Evolutionary conservation across 805 yeast genomes (phyloP).

Genomic region (Metschnikowia hibisci): DNA sequence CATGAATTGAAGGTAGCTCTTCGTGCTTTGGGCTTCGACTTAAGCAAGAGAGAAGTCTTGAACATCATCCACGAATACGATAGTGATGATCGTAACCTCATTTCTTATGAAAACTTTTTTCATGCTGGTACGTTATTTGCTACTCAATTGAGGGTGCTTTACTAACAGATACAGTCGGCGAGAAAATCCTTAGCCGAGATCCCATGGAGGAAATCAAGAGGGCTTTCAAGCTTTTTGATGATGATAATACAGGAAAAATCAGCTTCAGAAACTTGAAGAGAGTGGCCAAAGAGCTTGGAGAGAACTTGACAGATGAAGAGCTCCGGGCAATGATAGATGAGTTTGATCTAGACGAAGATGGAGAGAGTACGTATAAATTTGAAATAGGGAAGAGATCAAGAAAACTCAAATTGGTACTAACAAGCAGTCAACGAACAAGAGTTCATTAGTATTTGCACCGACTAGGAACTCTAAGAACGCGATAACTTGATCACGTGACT

Average conservation of each 20-base stretch:
- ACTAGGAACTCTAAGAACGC: slow-evolving; percentile 24
- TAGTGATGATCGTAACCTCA: slow-evolving; percentile 65
- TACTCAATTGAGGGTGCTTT: slow-evolving; percentile 3
- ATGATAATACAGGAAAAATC: slow-evolving; percentile 82
- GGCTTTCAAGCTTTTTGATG: slow-evolving; percentile 87
- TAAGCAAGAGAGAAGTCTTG: slow-evolving; percentile 69
- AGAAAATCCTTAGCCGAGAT: slow-evolving; percentile 78
- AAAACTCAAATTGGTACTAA: slow-evolving; percentile 22
- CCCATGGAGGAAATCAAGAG: slow-evolving; percentile 89
- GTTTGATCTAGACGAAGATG: slow-evolving; percentile 94
- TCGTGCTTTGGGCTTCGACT: slow-evolving; percentile 88
- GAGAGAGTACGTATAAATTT: slow-evolving; percentile 58
- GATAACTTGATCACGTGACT: slow-evolving; percentile 10
- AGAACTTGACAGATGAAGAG: slow-evolving; percentile 87
- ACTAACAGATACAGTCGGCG: slow-evolving; percentile 56
- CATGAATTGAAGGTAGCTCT: slow-evolving; percentile 93
- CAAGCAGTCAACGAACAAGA: slow-evolving; percentile 72
- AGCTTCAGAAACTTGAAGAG: slow-evolving; percentile 74
- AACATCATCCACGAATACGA: slow-evolving; percentile 78
- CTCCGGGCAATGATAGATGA: slow-evolving; percentile 96
- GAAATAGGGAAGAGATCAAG: neutral
- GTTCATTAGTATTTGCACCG: slow-evolving; percentile 84
- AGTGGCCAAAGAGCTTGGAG: slow-evolving; percentile 91
- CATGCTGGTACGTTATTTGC: slow-evolving; percentile 52
- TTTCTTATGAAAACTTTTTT: slow-evolving; percentile 78